phyloP scores from a whole-genome alignment of 495 filamentous ascomycete genomes.

The Annulohypoxylon maeteangense region DNA sequence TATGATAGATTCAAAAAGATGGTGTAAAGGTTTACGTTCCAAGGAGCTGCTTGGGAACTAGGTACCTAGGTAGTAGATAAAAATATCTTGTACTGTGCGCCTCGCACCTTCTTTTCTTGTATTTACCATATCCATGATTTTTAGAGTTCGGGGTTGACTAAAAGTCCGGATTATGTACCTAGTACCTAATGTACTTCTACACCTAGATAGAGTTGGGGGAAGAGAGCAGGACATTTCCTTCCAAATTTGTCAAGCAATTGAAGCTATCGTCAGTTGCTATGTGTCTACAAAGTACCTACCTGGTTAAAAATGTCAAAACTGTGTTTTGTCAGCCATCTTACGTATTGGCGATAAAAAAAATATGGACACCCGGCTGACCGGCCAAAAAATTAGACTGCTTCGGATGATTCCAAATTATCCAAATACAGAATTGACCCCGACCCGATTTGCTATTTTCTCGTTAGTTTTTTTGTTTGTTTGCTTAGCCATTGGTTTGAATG shows the following conservation, averaged over 20 bases:
- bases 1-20: neutral
- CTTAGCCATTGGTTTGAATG: neutral
- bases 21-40: neutral
- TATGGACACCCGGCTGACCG: neutral
- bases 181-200: neutral
- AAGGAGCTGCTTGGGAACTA: neutral
- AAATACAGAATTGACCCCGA: slow-evolving; percentile 25
- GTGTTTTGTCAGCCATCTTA: neutral
- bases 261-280: neutral
- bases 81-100: neutral
- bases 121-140: neutral
- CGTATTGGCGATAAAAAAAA: neutral
- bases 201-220: neutral
- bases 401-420: slow-evolving; percentile 2
- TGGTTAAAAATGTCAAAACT: neutral
- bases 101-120: neutral
- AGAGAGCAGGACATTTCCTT: neutral
- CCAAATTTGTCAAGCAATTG: neutral
- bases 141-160: neutral
- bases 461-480: slow-evolving; percentile 1
- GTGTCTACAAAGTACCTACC: no score
- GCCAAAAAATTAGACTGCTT: slow-evolving; percentile 1
- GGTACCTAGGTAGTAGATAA: neutral
- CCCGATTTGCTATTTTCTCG: slow-evolving; percentile 25
- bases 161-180: neutral